These are phyloP conservation scores for Myxozyma neotropica DNA, from an alignment of 805 yeast species.

Conservation along the genomic window DNA sequence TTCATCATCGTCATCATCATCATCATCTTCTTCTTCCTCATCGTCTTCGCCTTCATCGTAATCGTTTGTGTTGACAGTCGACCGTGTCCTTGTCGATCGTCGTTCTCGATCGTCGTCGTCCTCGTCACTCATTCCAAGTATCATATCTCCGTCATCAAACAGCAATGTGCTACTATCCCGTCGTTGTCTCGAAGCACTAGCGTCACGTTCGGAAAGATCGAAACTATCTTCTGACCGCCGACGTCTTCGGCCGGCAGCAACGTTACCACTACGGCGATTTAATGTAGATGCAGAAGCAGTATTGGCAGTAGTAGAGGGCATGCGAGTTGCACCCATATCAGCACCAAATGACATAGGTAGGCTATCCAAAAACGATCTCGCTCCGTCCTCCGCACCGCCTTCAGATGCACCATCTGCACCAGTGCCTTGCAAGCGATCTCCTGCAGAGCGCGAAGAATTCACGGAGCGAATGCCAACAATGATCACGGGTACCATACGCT, in stretches of 20 bases:
- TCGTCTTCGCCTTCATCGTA: conserved; percentile 23
- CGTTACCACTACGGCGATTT: neutral
- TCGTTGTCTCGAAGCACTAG: conserved; percentile 16
- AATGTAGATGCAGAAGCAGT: conserved; percentile 1
- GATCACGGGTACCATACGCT: conserved; percentile 49
- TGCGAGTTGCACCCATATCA: neutral
- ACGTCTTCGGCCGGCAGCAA: conserved; percentile 10
- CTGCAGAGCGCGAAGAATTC: conserved; percentile 1
- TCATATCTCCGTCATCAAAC: conserved; percentile 12
- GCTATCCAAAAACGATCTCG: conserved; percentile 17
- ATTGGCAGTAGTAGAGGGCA: neutral
- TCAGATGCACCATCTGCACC: conserved; percentile 19
- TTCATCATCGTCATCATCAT: conserved; percentile 23
- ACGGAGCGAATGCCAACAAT: conserved; percentile 54
- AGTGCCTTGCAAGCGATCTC: neutral
- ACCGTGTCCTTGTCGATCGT: neutral
- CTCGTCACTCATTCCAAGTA: conserved; percentile 1
- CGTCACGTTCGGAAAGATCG: conserved; percentile 4
- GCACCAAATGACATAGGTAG: conserved; percentile 17
- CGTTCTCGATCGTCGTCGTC: neutral
- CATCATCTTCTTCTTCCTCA: conserved; percentile 18
- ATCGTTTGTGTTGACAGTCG: neutral
- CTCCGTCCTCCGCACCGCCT: conserved; percentile 1
- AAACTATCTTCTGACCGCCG: conserved; percentile 27
- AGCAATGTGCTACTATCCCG: conserved; percentile 12